Evolutionary conservation across 768 basidiomycete genomes (phyloP).

Genomic region (Termitomyces heimii): DNA sequence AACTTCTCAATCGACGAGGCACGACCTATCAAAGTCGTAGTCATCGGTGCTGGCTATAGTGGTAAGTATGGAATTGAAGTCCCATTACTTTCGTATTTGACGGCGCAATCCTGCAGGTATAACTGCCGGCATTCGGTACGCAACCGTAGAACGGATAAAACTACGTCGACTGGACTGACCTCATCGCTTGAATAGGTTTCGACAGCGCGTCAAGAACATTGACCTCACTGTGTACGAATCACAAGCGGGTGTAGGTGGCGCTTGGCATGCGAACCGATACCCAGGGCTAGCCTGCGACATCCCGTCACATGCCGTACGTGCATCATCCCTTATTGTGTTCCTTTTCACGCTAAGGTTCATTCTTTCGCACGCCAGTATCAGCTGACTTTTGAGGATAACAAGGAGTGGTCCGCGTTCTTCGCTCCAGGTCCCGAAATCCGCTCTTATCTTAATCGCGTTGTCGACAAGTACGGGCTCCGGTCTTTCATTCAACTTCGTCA

Average conservation of each 20-base stretch:
- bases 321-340: too few relatives aligned
- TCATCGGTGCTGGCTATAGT: constrained; percentile 55
- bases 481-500: constrained; percentile 51
- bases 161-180: neutral
- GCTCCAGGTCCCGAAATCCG: constrained; percentile 55
- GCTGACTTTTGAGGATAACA: constrained; percentile 50
- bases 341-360: neutral
- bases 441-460: constrained; percentile 45
- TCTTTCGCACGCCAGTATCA: constrained; percentile 37
- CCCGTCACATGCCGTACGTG: constrained; percentile 3
- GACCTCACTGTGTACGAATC: constrained; percentile 56
- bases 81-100: neutral
- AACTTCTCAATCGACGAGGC: constrained; percentile 46
- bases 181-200: constrained; percentile 29
- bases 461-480: constrained; percentile 49
- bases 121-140: constrained; percentile 49
- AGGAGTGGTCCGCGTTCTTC: constrained; percentile 58
- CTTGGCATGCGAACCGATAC: constrained; percentile 54
- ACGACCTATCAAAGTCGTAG: constrained; percentile 47
- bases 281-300: constrained; percentile 21
- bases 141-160: neutral
- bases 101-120: constrained; percentile 27
- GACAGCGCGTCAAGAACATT: constrained; percentile 47
- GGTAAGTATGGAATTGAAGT: constrained; percentile 25
- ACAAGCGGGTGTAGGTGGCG: constrained; percentile 52